phyloP scores from a whole-genome alignment of 495 filamentous ascomycete species.

The Penicillium angulare region DNA sequence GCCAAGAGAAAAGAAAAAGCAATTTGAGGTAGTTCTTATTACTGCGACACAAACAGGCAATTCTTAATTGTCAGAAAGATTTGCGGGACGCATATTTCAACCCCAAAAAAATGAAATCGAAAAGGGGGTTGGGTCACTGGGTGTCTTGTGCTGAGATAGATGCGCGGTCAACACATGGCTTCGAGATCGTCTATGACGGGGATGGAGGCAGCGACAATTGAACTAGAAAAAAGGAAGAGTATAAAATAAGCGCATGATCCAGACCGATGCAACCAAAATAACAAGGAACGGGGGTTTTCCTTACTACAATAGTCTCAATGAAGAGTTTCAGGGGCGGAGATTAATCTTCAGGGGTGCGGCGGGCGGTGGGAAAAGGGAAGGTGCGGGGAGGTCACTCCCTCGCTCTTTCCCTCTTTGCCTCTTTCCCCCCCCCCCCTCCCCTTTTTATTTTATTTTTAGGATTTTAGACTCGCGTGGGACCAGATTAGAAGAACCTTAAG shows the following conservation, averaged over 20 bases:
- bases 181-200: slow-evolving; percentile 3
- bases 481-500: no score
- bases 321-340: neutral
- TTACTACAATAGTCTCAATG: neutral
- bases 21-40: no score
- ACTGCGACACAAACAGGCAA: neutral
- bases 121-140: neutral
- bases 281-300: neutral
- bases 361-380: slow-evolving; percentile 5
- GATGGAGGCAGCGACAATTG: slow-evolving; percentile 20
- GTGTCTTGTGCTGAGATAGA: neutral
- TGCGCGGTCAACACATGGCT: slow-evolving; percentile 15
- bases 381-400: neutral
- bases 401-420: neutral
- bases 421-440: neutral
- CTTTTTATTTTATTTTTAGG: no score
- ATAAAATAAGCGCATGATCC: slow-evolving; percentile 1
- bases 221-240: no score
- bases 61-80: neutral
- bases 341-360: slow-evolving; percentile 15
- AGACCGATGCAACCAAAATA: neutral
- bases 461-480: no score
- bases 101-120: neutral
- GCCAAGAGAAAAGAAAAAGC: no score
- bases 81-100: neutral